Conservation (phyloP, 225 moss, liverwort and hornwort species). For the Lunularia cruciata region DNA sequence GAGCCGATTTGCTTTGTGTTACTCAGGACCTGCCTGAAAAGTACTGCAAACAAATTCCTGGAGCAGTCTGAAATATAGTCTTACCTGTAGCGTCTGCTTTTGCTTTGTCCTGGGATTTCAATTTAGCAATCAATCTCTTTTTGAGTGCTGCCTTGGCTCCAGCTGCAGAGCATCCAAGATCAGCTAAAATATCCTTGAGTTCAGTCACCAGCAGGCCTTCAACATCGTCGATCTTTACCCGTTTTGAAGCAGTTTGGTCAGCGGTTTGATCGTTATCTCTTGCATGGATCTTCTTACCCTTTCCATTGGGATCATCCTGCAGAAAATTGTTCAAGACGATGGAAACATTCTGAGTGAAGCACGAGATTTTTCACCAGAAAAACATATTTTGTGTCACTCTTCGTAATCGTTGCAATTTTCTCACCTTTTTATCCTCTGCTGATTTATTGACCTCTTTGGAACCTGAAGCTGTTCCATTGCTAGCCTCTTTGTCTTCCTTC, state of each 20-base stretch:
- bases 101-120: conserved; percentile 23
- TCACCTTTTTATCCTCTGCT: conserved; percentile 32
- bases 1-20: too few relatives aligned
- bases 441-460: conserved; percentile 23
- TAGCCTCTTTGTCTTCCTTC: conserved; percentile 26
- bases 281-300: conserved; percentile 27
- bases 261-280: conserved; percentile 32
- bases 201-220: conserved; percentile 54
- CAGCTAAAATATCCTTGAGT: conserved; percentile 57
- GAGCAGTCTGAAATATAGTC: background rate
- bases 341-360: background rate
- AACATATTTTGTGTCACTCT: background rate
- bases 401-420: too few relatives aligned
- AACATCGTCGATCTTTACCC: conserved; percentile 60
- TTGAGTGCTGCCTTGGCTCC: conserved; percentile 62
- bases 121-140: conserved; percentile 41
- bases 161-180: conserved; percentile 45
- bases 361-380: background rate
- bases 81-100: conserved; percentile 7
- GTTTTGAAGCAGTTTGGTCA: conserved; percentile 32
- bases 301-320: conserved; percentile 26
- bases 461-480: conserved; percentile 18
- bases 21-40: too few relatives aligned
- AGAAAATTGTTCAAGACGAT: background rate
- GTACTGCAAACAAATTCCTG: background rate